Conservation (phyloP, 2,329 filamentous ascomycete genomes). For the Geosmithia morbida region DNA sequence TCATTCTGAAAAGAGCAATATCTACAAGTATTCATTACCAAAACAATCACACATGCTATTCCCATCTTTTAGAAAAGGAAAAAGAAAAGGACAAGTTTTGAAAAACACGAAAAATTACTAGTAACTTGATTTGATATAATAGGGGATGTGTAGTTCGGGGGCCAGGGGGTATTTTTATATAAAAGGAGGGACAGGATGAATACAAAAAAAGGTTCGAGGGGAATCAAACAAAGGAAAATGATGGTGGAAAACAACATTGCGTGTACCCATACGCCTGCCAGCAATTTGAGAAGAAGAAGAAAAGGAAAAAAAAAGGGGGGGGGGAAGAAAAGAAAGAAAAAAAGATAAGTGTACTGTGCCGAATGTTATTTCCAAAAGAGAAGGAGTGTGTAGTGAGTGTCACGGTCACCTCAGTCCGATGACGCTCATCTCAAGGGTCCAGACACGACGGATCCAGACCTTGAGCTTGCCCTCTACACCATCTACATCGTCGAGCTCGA, state of each 20-base stretch:
- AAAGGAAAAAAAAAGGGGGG: not conserved
- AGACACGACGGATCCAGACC: constrained; percentile 95
- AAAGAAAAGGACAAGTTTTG: no score
- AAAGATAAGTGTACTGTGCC: not conserved
- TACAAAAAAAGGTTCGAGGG: not conserved
- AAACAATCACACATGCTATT: no score
- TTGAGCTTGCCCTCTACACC: constrained; percentile 87
- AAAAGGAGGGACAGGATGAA: not conserved
- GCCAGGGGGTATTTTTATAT: no score
- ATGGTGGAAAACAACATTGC: constrained; percentile 3
- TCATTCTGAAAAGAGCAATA: no score
- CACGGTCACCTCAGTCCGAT: constrained; percentile 58
- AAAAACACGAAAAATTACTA: no score
- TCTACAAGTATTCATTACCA: no score
- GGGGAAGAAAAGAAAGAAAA: not conserved
- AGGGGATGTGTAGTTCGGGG: no score
- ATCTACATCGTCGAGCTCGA: constrained; percentile 79
- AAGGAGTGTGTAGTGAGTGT: not conserved
- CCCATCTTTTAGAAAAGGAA: no score
- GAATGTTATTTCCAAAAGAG: not conserved
- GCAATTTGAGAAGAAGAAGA: not conserved
- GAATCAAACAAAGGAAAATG: constrained; percentile 2
- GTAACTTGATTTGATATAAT: no score
- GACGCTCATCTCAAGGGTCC: constrained; percentile 97
- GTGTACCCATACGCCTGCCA: constrained; percentile 4